Conservation (phyloP, 2,329 filamentous ascomycete genomes). For the Nigrospora osmanthi region DNA sequence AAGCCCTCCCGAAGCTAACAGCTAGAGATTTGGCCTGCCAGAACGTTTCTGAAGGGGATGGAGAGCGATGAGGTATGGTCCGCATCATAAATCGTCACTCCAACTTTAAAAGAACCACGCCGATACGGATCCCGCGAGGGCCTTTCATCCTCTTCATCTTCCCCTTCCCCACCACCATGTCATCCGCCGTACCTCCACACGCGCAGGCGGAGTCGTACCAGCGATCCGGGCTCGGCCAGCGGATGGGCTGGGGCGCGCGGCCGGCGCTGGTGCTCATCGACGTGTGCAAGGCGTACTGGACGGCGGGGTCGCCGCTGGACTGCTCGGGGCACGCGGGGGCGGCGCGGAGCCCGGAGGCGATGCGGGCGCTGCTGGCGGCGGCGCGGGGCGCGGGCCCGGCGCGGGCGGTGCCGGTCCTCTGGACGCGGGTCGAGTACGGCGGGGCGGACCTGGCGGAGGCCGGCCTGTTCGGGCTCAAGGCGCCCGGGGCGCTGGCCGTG, state of each 20-base stretch:
- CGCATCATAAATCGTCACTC: too few relatives aligned
- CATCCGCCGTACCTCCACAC: neutral
- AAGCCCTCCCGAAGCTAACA: too few relatives aligned
- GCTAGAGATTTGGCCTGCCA: too few relatives aligned
- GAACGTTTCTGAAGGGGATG: too few relatives aligned
- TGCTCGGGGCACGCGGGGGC: conserved; percentile 26
- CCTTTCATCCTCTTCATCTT: too few relatives aligned
- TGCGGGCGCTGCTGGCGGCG: conserved; percentile 28
- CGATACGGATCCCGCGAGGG: too few relatives aligned
- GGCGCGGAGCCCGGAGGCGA: conserved; percentile 25
- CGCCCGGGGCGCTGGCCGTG: conserved; percentile 27
- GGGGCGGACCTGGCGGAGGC: conserved; percentile 35
- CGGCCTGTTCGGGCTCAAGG: conserved; percentile 33
- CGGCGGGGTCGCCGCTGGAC: conserved; percentile 30
- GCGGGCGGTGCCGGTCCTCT: conserved; percentile 29
- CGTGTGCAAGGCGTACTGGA: conserved; percentile 38
- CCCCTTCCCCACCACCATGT: neutral
- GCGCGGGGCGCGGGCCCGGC: conserved; percentile 24
- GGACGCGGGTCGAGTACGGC: conserved; percentile 34
- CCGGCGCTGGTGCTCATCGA: conserved; percentile 37
- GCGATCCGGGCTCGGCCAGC: conserved; percentile 27
- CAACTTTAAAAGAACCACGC: too few relatives aligned
- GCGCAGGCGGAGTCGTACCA: conserved; percentile 14
- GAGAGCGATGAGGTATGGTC: too few relatives aligned
- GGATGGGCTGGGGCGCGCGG: conserved; percentile 33